Percentiles rank a stretch among this genome's conserved stretches.
Conservation (phyloP, 2,329 filamentous ascomycete species). For the Kalmusia sp. region DNA sequence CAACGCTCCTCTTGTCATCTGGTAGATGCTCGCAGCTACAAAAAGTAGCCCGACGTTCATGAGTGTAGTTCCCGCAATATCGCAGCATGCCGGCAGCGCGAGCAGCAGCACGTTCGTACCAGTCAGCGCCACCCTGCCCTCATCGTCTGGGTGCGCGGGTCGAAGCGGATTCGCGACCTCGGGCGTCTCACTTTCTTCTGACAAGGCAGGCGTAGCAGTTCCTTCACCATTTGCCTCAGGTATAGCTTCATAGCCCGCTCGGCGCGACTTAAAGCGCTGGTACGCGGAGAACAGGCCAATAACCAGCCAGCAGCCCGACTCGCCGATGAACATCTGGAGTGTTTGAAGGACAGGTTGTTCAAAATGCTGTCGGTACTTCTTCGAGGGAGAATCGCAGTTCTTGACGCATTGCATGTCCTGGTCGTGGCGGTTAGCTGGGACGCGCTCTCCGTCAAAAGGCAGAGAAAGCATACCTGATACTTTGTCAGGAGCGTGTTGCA, state of each 20-base stretch:
- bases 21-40: constrained; percentile 94
- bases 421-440: constrained; percentile 23
- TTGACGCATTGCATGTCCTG: constrained; percentile 97
- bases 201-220: constrained; percentile 45
- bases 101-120: constrained; percentile 78
- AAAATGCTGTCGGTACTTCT: constrained; percentile 73
- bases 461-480: constrained; percentile 72
- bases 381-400: constrained; percentile 78
- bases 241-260: constrained; percentile 72
- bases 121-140: constrained; percentile 66
- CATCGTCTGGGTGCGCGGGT: constrained; percentile 55
- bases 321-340: constrained; percentile 95
- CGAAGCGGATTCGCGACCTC: constrained; percentile 61
- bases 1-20: constrained; percentile 95
- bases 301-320: constrained; percentile 95
- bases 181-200: constrained; percentile 53
- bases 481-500: constrained; percentile 98
- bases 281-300: constrained; percentile 74
- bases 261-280: constrained; percentile 59
- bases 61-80: constrained; percentile 92
- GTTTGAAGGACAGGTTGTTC: constrained; percentile 97
- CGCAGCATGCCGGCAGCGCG: constrained; percentile 86
- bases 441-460: not conserved
- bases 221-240: constrained; percentile 42
- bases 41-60: constrained; percentile 97